Evolutionary conservation across 495 filamentous ascomycete genomes (phyloP), one percentile per base, ranked within the genome.

Genomic region (Xylaria acuta): DNA sequence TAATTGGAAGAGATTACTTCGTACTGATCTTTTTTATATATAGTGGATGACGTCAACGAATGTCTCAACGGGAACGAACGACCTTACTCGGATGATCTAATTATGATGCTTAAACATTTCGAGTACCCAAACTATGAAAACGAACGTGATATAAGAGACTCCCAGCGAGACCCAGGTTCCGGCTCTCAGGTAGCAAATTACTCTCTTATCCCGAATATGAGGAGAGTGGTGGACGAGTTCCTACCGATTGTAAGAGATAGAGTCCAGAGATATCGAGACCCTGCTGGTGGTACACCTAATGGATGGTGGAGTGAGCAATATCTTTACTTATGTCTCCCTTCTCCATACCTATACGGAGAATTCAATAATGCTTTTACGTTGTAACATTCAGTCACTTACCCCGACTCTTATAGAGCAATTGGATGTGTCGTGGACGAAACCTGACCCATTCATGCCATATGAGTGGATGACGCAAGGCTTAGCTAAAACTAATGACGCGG

Each of bases 401-500:
- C 38, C 34, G 14, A 7, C n/a, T 64, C 36, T 43, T 43, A 11
- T 64, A 64, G 60, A n/a, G 38, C 2, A 9, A 43, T 43, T 64
- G 22, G 60, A 64, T 43, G 60, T 64, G 30, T 64, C 60, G 60
- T 64, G 60, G 60, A 64, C 60, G 22, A 43, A 41, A 43, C 60
- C 60, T 16, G 60, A 64, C 12, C 60, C 36, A 38, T 43, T 64
- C 22, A 64, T 43, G 60, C 60, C 60, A 34, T 64, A 64, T 64
- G 60, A 64, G 11, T 64, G 38, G 36, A 64, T 56, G 49, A 53
- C 49, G 22, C 22, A 53, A 22, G 49, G 49, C 25, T 22, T 51
- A 27, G 9, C 22, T 27, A 30, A 30, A 11, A 5, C 51, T 14
- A 27, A 54, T 9, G 25, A 54, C 3, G 25, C 25, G 8, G 12